Evolutionary conservation across 495 filamentous ascomycete genomes (phyloP), one percentile per base, ranked within the genome.

Genomic region (Penicillium coprophilum): DNA sequence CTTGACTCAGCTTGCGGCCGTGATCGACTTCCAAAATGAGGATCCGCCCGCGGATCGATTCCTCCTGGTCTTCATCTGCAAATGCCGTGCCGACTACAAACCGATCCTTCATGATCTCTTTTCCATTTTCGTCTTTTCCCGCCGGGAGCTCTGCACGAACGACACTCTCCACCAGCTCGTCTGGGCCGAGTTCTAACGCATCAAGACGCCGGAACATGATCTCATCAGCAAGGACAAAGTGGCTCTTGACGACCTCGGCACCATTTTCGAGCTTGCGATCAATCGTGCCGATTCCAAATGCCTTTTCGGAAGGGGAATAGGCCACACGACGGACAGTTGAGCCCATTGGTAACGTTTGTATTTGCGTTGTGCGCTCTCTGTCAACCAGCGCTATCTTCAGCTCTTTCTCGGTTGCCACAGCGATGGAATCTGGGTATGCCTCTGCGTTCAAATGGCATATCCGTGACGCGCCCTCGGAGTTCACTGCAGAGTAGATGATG

Each of bases 401-500:
- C 41, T 94, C 86, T 9, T 76, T 71, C 27, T 85, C 73, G 0
- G 91, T 93, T 6, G 92, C 91, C 32, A 97, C 81, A 3, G 87
- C 87, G 38, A 97, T 85, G 12, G 89, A 84, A 34, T 80, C 80
- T 4, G 94, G 91, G 61, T 88, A 99, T 0, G 88, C 88, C 57
- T 86, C 85, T 13, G 85, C 71, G 69, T 97, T 82, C 59, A 99
- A 92, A 7, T 89, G 79, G 61, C 89, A 94, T 27, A 97, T 80
- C 36, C 83, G 85, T 6, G 84, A 83, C 6, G 91, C 88, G 46
- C 90, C 85, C 61, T 96, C 90, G 2, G 92, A 91, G 48, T 96
- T 97, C n/a, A 97, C 87, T 1, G 95, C 91, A 17, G 91, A 96
- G 77, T 94, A 99, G 7, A 96, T 85, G 27, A 96, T 86, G 11